Conservation (phyloP, 1,284 basidiomycete genomes). For the Amylostereum chailletii region DNA sequence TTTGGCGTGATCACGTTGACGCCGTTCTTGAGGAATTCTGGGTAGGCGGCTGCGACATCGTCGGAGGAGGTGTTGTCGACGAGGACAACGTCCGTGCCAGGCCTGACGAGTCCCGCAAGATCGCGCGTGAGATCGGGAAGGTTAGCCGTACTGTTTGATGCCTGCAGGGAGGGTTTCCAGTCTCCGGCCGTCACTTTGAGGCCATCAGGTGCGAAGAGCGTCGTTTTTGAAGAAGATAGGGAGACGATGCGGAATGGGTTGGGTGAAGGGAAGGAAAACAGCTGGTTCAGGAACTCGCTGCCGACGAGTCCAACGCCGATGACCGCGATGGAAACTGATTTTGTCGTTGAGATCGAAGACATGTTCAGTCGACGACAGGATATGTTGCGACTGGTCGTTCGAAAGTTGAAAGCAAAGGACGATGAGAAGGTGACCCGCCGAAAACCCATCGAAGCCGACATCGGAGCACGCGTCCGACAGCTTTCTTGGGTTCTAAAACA, state of each 20-base stretch:
- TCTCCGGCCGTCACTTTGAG: conserved; percentile 22
- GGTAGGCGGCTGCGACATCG: conserved; percentile 77
- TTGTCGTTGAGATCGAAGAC: not conserved
- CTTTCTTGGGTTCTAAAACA: too few species aligned
- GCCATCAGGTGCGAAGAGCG: conserved; percentile 48
- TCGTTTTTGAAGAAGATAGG: conserved; percentile 70
- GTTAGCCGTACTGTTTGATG: conserved; percentile 33
- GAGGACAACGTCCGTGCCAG: conserved; percentile 58
- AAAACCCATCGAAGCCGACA: too few species aligned
- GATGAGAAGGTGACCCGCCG: too few species aligned
- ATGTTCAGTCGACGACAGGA: not conserved
- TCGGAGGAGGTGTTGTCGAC: conserved; percentile 95
- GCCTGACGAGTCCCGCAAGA: conserved; percentile 35
- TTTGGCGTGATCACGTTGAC: conserved; percentile 93
- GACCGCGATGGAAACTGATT: conserved; percentile 55
- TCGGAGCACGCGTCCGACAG: too few species aligned
- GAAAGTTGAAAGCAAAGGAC: too few species aligned
- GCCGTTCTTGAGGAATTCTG: conserved; percentile 71
- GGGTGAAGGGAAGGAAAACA: conserved; percentile 57
- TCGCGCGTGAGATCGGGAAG: conserved; percentile 36
- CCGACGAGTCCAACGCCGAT: conserved; percentile 88
- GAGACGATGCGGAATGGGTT: conserved; percentile 68
- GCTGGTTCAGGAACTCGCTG: conserved; percentile 70
- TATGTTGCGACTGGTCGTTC: too few species aligned
- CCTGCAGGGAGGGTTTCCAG: conserved; percentile 41